Evolutionary conservation across 2,329 filamentous ascomycete genomes (phyloP), one percentile per base, ranked within the genome.

Genomic region (Cercospora sp.): DNA sequence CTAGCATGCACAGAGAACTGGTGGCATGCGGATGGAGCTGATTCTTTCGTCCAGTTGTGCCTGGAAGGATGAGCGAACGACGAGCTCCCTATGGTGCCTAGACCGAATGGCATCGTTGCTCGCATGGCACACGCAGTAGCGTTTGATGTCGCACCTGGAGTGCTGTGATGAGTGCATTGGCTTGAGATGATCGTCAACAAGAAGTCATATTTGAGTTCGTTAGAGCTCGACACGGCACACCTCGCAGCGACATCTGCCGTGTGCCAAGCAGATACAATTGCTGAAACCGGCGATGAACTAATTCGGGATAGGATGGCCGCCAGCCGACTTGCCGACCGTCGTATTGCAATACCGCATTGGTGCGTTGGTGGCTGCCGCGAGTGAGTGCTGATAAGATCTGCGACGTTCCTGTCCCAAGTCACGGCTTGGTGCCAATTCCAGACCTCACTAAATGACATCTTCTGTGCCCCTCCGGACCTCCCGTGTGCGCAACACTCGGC

Each of bases 161-260:
- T 28, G 26, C 26, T 28, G 26, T 28, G 18, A 13, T 13, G 5
- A 18, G 18, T 26, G 3, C 53, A 20, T 26, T 33, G 53, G 26
- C 53, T 28, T 58, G 8, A 26, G 13, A n/a, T 10, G 53, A 31
- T 58, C 20, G 45, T 23, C 53, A 31, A 10, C 7, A 31, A 28
- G 53, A 58, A 33, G 53, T 31, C 30, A 31, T 31, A 58, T 58
- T 58, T 58, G 53, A 58, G 53, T 58, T 58, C 30, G 28, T 28
- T 58, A 58, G 53, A 57, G 53, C 53, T 28, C 23, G 28, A 57
- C 53, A 13, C 53, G 53, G 26, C 53, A 51, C 45, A 51, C 23
- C 20, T 51, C 7, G 45, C 12, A 23, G 12, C 45, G 45, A 51
- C 45, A 51, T 51, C 45, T 51, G 45, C 45, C 45, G 42, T 23